phyloP scores from a whole-genome alignment of 164 flowering plant genomes.

The Cinnamomum micranthum region DNA sequence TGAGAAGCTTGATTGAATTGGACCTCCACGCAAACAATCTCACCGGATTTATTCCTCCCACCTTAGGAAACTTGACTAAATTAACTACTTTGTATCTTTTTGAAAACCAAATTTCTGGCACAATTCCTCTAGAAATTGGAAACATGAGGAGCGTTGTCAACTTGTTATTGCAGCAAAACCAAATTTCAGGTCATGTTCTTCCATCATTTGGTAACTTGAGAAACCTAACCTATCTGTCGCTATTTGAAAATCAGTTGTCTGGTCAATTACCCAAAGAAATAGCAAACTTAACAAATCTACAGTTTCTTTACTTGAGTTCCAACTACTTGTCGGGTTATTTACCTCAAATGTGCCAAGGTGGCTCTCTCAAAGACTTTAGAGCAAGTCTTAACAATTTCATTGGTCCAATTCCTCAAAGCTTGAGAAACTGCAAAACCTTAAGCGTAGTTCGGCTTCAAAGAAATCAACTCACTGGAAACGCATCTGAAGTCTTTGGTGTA shows the following conservation, averaged over 20 bases:
- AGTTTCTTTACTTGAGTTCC: not conserved
- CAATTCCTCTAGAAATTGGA: no score
- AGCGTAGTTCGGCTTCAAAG: slow-evolving; percentile 14
- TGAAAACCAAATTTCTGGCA: no score
- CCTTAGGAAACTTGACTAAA: no score
- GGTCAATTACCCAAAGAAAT: not conserved
- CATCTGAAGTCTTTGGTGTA: slow-evolving; percentile 12
- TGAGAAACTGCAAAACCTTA: slow-evolving; percentile 17
- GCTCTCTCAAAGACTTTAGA: slow-evolving; percentile 7
- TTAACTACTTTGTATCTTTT: no score
- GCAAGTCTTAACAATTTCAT: slow-evolving; percentile 11
- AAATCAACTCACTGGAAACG: slow-evolving; percentile 16
- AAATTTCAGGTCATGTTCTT: slow-evolving; percentile 17
- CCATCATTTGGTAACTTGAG: slow-evolving; percentile 16
- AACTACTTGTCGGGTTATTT: not conserved
- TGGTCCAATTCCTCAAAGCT: slow-evolving; percentile 20
- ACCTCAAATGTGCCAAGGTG: slow-evolving; percentile 15
- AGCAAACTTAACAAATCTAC: not conserved
- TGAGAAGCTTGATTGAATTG: no score
- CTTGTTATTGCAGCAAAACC: not conserved
- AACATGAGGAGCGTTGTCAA: no score
- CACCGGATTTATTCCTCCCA: no score
- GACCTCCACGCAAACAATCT: no score
- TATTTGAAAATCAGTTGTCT: no score
- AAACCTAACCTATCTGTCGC: not conserved